Evolutionary conservation across 345 rosid species (phyloP).

Genomic region (Iberis pinnata): DNA sequence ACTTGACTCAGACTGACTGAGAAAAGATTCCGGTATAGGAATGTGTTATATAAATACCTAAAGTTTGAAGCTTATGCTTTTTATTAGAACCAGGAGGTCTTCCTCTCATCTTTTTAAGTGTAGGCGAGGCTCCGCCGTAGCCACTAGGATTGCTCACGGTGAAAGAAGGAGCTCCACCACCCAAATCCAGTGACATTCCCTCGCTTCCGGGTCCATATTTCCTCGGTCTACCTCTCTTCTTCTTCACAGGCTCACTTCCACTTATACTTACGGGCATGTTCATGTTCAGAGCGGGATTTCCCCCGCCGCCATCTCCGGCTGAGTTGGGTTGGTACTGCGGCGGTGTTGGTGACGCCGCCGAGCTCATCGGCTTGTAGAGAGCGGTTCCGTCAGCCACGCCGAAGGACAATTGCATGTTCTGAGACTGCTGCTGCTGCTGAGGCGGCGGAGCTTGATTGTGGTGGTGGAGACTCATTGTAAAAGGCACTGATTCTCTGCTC

Average conservation of each 20-base stretch:
- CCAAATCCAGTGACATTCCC: slow-evolving; percentile 53
- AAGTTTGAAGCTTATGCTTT: slow-evolving; percentile 52
- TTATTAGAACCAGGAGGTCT: slow-evolving; percentile 49
- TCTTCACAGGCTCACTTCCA: slow-evolving; percentile 42
- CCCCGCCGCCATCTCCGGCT: background rate
- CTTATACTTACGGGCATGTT: slow-evolving; percentile 38
- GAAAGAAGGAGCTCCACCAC: slow-evolving; percentile 37
- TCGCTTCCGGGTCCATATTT: slow-evolving; percentile 60
- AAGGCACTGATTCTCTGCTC: slow-evolving; percentile 10
- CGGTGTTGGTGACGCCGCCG: slow-evolving; percentile 11
- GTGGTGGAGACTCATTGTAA: slow-evolving; percentile 17
- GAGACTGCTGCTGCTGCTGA: slow-evolving; percentile 7
- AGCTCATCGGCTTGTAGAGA: slow-evolving; percentile 18
- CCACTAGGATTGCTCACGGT: slow-evolving; percentile 31
- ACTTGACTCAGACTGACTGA: slow-evolving; percentile 16
- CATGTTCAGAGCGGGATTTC: slow-evolving; percentile 27
- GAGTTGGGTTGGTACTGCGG: slow-evolving; percentile 14
- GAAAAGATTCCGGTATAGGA: slow-evolving; percentile 13
- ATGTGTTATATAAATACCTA: slow-evolving; percentile 34
- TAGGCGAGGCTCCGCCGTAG: slow-evolving; percentile 37
- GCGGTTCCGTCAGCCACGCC: background rate
- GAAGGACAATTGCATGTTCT: slow-evolving; percentile 23
- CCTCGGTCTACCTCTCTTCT: slow-evolving; percentile 85
- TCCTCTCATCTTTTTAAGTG: slow-evolving; percentile 41
- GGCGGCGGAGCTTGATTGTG: slow-evolving; percentile 3